Base-by-base conservation (phyloP, 352 stramenopile genomes). In the Phytopythium delawarense region DNA sequence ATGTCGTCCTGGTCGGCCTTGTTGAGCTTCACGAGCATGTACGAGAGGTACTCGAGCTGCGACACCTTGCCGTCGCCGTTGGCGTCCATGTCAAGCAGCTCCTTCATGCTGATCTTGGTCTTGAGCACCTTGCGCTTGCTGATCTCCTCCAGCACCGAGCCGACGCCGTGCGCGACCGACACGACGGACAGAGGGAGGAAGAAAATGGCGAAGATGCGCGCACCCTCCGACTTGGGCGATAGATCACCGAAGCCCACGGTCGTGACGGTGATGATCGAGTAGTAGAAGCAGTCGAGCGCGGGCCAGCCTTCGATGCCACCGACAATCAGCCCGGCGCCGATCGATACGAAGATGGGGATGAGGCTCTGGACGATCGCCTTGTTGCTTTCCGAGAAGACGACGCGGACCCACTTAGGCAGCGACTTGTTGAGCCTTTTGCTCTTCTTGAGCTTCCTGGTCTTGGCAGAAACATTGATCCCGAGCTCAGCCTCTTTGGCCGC, bases 261-360 rank as follows among this genome's bases (percentile, higher is more conserved):
- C 18, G 92, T 98, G 37, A 98, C 74, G 0, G 90, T 96, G 39
- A 98, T 91, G 53, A 96, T 66, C 16, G 79, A 84, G 72, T 97
- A 98, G 62, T 98, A 98, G 52, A 98, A 83, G 57, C 87, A 89
- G 76, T 98, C 92, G 21, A 97, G 68, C 6, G 87, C 28, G 5
- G 74, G 66, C 78, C 80, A 88, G 40, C 74, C 74, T 67, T 89
- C 80, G 49, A 88, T 87, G 2, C 66, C 72, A 4, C 80, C 78
- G 23, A 89, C 52, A 48, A 87, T 74, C 3, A 89, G 55, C 4
- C 80, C 80, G 0, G 70, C 72, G 20, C 78, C 65, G 32, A 89
- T 87, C 0, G 78, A 85, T 3, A 81, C 62, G 16, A 73, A 55
- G 23, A 89, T 81, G 5, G 80, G 80, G 7, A 88, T 62, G 0